A percentile compares a stretch with the other conserved stretches of the same genome.
Evolutionary conservation across 495 filamentous ascomycete genomes (phyloP).

Genomic region (Penicillium turbatum): DNA sequence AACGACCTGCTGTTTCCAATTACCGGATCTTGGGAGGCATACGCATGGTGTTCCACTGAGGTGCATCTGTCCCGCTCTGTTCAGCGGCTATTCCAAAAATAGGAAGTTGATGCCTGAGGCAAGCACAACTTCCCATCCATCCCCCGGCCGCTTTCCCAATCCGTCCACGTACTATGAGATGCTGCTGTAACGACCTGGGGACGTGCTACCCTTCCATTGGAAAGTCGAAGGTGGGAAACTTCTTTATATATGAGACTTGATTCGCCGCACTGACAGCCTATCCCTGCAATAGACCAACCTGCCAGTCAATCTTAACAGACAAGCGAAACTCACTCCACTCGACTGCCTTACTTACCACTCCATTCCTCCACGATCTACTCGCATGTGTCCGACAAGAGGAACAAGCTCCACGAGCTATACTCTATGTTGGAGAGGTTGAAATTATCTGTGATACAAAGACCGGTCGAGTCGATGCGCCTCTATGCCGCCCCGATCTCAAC

Average conservation of each 20-base stretch:
- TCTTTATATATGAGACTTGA: not conserved
- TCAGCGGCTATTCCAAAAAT: constrained; percentile 19
- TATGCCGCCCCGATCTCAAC: constrained; percentile 40
- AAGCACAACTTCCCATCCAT: not conserved
- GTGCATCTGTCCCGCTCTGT: not conserved
- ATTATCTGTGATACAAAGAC: not conserved
- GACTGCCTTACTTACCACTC: constrained; percentile 12
- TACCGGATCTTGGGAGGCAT: not conserved
- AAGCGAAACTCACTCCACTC: constrained; percentile 5
- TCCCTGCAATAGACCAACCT: not conserved
- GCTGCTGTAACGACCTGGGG: constrained; percentile 8
- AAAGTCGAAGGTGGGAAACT: not conserved
- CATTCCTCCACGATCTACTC: constrained; percentile 11
- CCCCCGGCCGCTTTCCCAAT: constrained; percentile 25
- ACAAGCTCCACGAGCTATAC: constrained; percentile 12
- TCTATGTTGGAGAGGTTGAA: constrained; percentile 1
- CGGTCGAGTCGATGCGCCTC: constrained; percentile 29
- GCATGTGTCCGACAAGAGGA: constrained; percentile 16
- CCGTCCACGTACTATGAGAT: constrained; percentile 25
- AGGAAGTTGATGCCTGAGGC: constrained; percentile 18
- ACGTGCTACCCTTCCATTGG: not conserved
- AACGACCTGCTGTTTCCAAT: not conserved
- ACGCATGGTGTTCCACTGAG: not conserved
- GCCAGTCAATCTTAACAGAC: not conserved
- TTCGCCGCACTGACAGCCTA: not conserved